These are phyloP conservation scores for Pilaira anomala DNA, from an alignment of 192 early-diverging fungal genomes.

Conservation along the genomic window DNA sequence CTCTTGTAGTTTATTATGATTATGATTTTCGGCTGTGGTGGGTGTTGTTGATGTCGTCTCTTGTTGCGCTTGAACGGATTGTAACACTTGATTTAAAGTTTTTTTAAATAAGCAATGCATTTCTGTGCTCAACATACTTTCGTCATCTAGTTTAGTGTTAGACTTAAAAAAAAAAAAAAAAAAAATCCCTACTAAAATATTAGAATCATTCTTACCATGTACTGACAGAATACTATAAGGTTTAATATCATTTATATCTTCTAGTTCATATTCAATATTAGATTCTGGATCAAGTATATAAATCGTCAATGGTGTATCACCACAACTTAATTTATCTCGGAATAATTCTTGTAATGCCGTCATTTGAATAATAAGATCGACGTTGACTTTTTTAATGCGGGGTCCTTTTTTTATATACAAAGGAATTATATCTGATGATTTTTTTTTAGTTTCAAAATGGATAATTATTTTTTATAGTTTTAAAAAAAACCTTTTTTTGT, in stretches of 20 bases:
- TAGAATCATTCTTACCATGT: not conserved
- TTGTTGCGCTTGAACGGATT: not conserved
- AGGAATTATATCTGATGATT: not conserved
- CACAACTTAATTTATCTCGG: constrained; percentile 60
- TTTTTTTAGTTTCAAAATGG: not conserved
- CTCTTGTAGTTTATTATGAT: not conserved
- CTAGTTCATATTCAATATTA: constrained; percentile 60
- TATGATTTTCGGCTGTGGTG: too few relatives aligned
- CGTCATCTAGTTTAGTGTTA: constrained; percentile 36
- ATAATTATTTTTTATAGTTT: not conserved
- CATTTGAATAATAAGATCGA: constrained; percentile 44
- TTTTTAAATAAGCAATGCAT: not conserved
- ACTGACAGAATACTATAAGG: constrained; percentile 49
- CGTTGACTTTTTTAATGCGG: constrained; percentile 49
- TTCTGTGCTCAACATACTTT: not conserved
- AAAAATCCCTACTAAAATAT: too few relatives aligned
- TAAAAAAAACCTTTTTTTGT: not conserved
- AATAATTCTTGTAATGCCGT: constrained; percentile 56
- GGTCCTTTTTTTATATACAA: constrained; percentile 60
- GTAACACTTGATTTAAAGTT: not conserved
- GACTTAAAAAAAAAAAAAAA: constrained; percentile 21
- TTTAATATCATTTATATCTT: constrained; percentile 55
- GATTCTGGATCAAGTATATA: constrained; percentile 53
- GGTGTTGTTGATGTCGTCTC: too few relatives aligned
- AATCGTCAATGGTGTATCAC: constrained; percentile 50